phyloP scores from a whole-genome alignment of 306 rosid genomes.

The Cucumis sativus region DNA sequence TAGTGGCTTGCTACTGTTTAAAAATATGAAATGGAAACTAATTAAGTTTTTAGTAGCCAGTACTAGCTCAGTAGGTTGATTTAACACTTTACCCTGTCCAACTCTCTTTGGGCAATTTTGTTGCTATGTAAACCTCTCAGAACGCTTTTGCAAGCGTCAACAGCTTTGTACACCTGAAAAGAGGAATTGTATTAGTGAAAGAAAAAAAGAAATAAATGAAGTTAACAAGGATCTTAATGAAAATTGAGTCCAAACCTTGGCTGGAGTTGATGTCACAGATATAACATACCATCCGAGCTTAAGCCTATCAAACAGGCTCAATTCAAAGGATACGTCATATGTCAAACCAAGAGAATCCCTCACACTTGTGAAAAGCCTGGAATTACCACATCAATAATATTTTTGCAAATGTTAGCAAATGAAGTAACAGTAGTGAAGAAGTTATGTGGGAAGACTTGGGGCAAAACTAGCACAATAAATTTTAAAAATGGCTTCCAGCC shows the following conservation, averaged over 20 bases:
- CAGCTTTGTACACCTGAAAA: slow-evolving; percentile 87
- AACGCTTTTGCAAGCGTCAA: slow-evolving; percentile 94
- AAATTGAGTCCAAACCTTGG: slow-evolving; percentile 55
- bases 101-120: slow-evolving; percentile 76
- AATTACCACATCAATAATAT: slow-evolving; percentile 11
- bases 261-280: slow-evolving; percentile 94
- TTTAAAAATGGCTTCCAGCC: neutral
- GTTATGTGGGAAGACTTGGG: neutral
- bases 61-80: slow-evolving; percentile 1
- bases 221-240: neutral
- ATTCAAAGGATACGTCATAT: slow-evolving; percentile 88
- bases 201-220: neutral
- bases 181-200: neutral
- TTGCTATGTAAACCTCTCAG: slow-evolving; percentile 89
- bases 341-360: slow-evolving; percentile 97
- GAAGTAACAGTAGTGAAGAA: neutral
- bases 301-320: slow-evolving; percentile 86
- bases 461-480: neutral
- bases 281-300: slow-evolving; percentile 93
- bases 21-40: neutral
- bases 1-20: neutral
- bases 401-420: neutral
- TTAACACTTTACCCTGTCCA: slow-evolving; percentile 76
- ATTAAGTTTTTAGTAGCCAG: neutral
- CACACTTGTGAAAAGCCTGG: slow-evolving; percentile 90